These are phyloP conservation scores for Cryptococcus sp. DNA, from an alignment of 1,284 basidiomycete genomes.

Conservation along the genomic window DNA sequence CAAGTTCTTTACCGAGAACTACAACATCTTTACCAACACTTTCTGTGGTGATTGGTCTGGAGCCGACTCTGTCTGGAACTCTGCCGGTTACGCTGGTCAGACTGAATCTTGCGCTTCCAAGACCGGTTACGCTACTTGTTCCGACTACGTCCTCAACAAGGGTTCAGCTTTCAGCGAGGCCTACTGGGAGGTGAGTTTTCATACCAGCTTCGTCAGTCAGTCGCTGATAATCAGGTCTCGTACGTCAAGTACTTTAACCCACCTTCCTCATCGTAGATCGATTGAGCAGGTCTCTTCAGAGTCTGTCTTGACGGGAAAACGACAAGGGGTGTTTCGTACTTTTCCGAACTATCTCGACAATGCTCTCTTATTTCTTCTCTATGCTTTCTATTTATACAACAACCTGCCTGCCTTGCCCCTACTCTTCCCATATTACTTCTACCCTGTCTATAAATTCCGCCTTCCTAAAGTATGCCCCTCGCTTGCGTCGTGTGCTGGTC, in stretches of 20 bases:
- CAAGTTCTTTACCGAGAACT: constrained; percentile 68
- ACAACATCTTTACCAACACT: constrained; percentile 54
- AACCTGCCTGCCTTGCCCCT: no score
- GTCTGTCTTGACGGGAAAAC: not conserved
- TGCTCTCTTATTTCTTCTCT: no score
- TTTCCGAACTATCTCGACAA: not conserved
- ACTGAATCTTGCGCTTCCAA: constrained; percentile 71
- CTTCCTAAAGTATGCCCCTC: no score
- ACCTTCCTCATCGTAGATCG: not conserved
- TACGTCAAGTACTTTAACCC: constrained; percentile 48
- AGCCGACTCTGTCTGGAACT: constrained; percentile 59
- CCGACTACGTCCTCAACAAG: constrained; percentile 65
- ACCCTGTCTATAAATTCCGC: no score
- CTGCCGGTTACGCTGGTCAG: constrained; percentile 69
- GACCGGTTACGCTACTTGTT: constrained; percentile 73
- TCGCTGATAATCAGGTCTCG: constrained; percentile 16
- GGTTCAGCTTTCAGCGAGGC: constrained; percentile 70
- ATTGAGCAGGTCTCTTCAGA: no score
- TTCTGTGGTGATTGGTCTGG: constrained; percentile 82
- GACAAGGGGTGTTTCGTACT: not conserved
- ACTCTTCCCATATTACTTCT: no score
- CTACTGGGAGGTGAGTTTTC: constrained; percentile 58
- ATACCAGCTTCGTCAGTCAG: not conserved
- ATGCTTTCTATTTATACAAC: no score
- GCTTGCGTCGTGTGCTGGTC: no score